Evolutionary conservation across 305 asterid genomes (phyloP), one percentile per base, ranked within the genome.

Genomic region (Solanum hybrid): DNA sequence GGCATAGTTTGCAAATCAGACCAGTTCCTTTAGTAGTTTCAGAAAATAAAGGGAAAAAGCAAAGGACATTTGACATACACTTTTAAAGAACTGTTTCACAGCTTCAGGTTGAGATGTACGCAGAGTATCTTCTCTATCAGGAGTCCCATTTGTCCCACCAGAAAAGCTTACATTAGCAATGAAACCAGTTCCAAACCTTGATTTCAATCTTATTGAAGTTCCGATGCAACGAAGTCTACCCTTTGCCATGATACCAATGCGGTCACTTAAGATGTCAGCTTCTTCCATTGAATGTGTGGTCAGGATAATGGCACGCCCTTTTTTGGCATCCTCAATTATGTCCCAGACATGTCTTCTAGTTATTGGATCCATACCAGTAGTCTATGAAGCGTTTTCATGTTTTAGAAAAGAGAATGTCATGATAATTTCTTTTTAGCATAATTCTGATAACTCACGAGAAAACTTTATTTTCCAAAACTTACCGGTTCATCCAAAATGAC

Each of bases 241-340:
- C 92, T 95, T 97, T 79, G 98, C 99, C 98, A 97, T 96, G 91
- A 97, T 97, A 76, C 98, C 99, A 46, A 96, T 96, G 85, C 99
- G 94, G 88, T 97, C 99, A 86, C 98, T 94, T 93, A 96, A 93
- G 88, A 97, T 92, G 91, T 97, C 99, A 46, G 99, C 99, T 94
- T 97, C 99, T 88, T 94, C 98, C 99, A 97, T 97, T 6, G 98
- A 97, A 94, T 97, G 99, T 81, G 99, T 97, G 7, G 99, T 97
- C 87, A 97, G 93, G 87, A 97, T 95, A 64, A 97, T 95, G 22
- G 98, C 97, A 85, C 99, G 97, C 66, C 98, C 99, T 92, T 91
- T 94, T 91, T 97, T 97, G 69, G 99, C 97, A 71, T 91, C 93
- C 94, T 97, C 98, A 72, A 96, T 96, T 69, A 97, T 98, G 90